phyloP scores from a whole-genome alignment of 169 alveolate genomes.

The Plasmodium ovale region DNA sequence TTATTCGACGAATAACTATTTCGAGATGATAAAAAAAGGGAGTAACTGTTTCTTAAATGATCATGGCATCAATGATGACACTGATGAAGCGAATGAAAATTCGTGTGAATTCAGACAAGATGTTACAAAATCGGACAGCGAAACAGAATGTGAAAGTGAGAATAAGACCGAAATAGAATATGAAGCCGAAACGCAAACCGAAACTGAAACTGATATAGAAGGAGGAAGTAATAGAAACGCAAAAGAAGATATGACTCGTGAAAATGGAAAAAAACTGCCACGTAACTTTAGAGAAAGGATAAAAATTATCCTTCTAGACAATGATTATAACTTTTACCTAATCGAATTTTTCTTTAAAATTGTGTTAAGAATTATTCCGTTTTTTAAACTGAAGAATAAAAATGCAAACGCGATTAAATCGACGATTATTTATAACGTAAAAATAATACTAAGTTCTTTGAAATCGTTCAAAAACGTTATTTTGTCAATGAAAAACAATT shows the following conservation, averaged over 20 bases:
- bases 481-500: constrained; percentile 65
- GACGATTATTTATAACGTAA: constrained; percentile 46
- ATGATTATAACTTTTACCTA: constrained; percentile 50
- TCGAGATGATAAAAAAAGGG: constrained; percentile 21
- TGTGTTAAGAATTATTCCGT: constrained; percentile 64
- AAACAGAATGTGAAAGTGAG: constrained; percentile 40
- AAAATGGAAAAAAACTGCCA: not conserved
- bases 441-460: constrained; percentile 37
- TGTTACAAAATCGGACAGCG: too few species aligned
- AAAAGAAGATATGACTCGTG: constrained; percentile 19
- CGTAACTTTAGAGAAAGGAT: constrained; percentile 11
- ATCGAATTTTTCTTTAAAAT: constrained; percentile 66
- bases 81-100: too few species aligned
- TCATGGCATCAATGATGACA: not conserved
- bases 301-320: constrained; percentile 55
- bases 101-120: too few species aligned
- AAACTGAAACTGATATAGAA: constrained; percentile 28
- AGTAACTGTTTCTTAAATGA: not conserved
- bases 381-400: constrained; percentile 30
- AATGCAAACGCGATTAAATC: constrained; percentile 8
- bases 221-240: not conserved
- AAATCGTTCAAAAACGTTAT: constrained; percentile 61
- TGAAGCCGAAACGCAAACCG: constrained; percentile 34
- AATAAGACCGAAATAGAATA: constrained; percentile 22
- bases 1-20: constrained; percentile 16